phyloP scores from a whole-genome alignment of 306 rosid genomes.

The Ochetophila trinervis region DNA sequence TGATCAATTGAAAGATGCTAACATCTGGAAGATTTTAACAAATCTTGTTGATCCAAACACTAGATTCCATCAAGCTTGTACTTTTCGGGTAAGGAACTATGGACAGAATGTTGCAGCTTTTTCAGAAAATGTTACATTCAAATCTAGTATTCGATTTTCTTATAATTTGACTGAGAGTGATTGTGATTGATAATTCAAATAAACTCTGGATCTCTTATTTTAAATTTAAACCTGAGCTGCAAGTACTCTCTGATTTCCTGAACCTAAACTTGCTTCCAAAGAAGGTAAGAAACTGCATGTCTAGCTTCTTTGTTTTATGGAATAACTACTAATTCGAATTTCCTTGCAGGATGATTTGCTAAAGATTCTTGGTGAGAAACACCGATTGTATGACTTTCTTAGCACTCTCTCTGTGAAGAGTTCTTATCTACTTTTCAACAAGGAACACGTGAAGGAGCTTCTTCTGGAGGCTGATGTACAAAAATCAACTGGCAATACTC shows the following conservation, averaged over 20 bases:
- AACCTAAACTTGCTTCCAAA: constrained; percentile 4
- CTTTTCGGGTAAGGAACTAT: constrained; percentile 50
- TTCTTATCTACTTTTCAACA: constrained; percentile 86
- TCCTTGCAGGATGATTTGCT: constrained; percentile 78
- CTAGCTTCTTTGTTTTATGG: constrained; percentile 13
- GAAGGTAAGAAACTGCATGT: constrained; percentile 19
- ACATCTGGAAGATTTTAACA: constrained; percentile 88
- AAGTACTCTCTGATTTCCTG: background rate
- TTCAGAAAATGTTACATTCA: constrained; percentile 1
- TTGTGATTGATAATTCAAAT: too few relatives aligned
- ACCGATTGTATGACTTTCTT: constrained; percentile 78
- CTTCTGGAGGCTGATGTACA: constrained; percentile 56
- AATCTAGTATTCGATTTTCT: background rate
- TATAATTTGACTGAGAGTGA: too few relatives aligned
- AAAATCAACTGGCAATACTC: constrained; percentile 53
- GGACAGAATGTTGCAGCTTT: constrained; percentile 6
- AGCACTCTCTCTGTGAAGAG: constrained; percentile 69
- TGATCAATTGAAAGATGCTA: constrained; percentile 89
- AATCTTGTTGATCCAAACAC: constrained; percentile 82
- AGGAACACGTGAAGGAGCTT: constrained; percentile 81
- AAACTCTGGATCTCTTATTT: too few relatives aligned
- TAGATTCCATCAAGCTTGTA: constrained; percentile 65
- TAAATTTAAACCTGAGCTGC: too few relatives aligned
- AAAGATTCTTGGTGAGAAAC: constrained; percentile 83
- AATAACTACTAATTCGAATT: constrained; percentile 15